Evolutionary conservation across 352 stramenopile species (phyloP).

Genomic region (Pythium graminicola): DNA sequence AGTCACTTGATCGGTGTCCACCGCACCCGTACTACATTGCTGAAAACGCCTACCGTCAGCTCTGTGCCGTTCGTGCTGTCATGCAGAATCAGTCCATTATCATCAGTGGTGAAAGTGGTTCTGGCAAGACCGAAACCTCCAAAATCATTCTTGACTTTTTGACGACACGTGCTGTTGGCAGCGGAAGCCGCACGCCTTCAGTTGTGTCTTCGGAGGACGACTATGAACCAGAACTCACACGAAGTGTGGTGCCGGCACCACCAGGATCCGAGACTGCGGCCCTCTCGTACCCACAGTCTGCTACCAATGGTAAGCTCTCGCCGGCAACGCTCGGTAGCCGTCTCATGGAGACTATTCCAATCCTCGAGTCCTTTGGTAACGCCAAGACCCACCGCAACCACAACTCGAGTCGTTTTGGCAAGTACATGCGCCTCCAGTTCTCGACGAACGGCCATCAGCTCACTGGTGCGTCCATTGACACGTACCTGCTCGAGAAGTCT

Average conservation of each 20-base stretch:
- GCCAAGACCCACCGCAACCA: constrained; percentile 87
- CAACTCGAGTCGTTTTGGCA: constrained; percentile 89
- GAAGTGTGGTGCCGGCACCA: constrained; percentile 19
- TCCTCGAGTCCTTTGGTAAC: constrained; percentile 87
- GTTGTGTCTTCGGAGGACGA: constrained; percentile 46
- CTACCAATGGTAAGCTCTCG: constrained; percentile 45
- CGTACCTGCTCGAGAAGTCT: constrained; percentile 79
- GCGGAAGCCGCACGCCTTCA: constrained; percentile 31
- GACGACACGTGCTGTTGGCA: constrained; percentile 58
- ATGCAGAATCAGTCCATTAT: constrained; percentile 94
- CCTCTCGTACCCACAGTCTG: constrained; percentile 66
- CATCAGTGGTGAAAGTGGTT: constrained; percentile 91
- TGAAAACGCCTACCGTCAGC: constrained; percentile 71
- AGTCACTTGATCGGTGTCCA: constrained; percentile 57
- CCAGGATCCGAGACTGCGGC: constrained; percentile 44
- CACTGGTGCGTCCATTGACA: constrained; percentile 70
- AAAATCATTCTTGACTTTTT: constrained; percentile 90
- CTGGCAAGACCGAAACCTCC: constrained; percentile 94
- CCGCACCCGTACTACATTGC: constrained; percentile 84
- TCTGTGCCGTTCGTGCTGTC: constrained; percentile 70
- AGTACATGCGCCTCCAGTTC: constrained; percentile 88
- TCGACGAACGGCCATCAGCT: constrained; percentile 64
- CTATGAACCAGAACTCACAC: constrained; percentile 59
- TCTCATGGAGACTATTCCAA: constrained; percentile 88
- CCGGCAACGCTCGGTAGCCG: constrained; percentile 62